phyloP scores from a whole-genome alignment of 192 early-diverging fungal genomes.

The Coemansia sp. region DNA sequence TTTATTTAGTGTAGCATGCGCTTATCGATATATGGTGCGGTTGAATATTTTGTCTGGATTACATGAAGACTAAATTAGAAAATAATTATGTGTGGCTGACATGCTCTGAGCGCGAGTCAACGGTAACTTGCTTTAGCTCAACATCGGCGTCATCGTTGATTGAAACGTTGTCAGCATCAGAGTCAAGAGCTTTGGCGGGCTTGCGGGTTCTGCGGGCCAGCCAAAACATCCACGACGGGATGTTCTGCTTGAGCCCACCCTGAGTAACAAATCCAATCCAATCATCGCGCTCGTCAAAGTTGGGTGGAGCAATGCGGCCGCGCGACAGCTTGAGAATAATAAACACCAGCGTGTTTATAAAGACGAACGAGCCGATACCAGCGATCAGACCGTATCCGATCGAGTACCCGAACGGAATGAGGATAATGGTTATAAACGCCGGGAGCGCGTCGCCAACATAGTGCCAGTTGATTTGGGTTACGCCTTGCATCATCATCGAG shows the following conservation, averaged over 20 bases:
- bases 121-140: slow-evolving; percentile 28
- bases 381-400: slow-evolving; percentile 79
- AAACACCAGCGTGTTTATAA: slow-evolving; percentile 64
- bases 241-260: slow-evolving; percentile 32
- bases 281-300: slow-evolving; percentile 39
- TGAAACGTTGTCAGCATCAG: neutral
- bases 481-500: slow-evolving; percentile 71
- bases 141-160: neutral
- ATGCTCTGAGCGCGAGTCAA: neutral
- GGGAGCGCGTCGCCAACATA: slow-evolving; percentile 76
- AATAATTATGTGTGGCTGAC: neutral
- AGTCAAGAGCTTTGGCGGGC: neutral
- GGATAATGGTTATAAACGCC: slow-evolving; percentile 70
- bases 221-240: slow-evolving; percentile 36
- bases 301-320: slow-evolving; percentile 54
- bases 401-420: slow-evolving; percentile 79
- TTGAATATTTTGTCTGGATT: neutral
- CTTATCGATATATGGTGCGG: too few relatives aligned
- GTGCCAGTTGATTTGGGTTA: slow-evolving; percentile 73
- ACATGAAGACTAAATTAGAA: neutral
- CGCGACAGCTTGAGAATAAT: slow-evolving; percentile 57
- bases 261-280: slow-evolving; percentile 41
- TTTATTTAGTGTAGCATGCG: too few relatives aligned
- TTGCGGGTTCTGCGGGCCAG: slow-evolving; percentile 28
- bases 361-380: slow-evolving; percentile 65